These are phyloP conservation scores for Pulveroboletus sp. DNA, from an alignment of 768 basidiomycete species.

Conservation along the genomic window DNA sequence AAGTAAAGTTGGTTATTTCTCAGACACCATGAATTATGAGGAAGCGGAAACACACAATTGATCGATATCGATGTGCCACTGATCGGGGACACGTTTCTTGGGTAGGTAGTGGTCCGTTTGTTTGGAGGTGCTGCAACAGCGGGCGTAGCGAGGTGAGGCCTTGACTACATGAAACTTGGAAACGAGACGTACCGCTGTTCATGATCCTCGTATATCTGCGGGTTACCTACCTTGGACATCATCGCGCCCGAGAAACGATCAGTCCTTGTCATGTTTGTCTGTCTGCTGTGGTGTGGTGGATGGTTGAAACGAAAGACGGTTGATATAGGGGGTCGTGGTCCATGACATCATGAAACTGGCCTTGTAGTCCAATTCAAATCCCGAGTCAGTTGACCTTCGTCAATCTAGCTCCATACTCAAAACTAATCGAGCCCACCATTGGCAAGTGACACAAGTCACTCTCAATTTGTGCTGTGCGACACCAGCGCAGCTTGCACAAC, in stretches of 20 bases:
- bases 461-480: no score
- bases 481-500: no score
- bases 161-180: not conserved
- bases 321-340: conserved; percentile 1
- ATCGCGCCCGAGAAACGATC: conserved; percentile 35
- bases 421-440: no score
- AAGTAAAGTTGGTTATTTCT: not conserved
- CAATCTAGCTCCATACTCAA: no score
- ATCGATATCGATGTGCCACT: conserved; percentile 38
- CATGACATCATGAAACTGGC: conserved; percentile 14
- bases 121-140: conserved; percentile 19
- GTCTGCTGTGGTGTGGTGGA: not conserved
- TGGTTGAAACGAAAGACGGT: not conserved
- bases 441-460: no score
- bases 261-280: conserved; percentile 15
- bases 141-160: not conserved
- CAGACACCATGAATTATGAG: not conserved
- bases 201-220: conserved; percentile 44
- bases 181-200: conserved; percentile 42
- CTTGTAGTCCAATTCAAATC: conserved; percentile 1
- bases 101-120: conserved; percentile 20
- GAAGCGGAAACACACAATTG: conserved; percentile 12
- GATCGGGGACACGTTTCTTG: conserved; percentile 30
- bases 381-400: not conserved
- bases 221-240: conserved; percentile 51